phyloP scores from a whole-genome alignment of 768 basidiomycete species.

The Suillus cothurnatus region DNA sequence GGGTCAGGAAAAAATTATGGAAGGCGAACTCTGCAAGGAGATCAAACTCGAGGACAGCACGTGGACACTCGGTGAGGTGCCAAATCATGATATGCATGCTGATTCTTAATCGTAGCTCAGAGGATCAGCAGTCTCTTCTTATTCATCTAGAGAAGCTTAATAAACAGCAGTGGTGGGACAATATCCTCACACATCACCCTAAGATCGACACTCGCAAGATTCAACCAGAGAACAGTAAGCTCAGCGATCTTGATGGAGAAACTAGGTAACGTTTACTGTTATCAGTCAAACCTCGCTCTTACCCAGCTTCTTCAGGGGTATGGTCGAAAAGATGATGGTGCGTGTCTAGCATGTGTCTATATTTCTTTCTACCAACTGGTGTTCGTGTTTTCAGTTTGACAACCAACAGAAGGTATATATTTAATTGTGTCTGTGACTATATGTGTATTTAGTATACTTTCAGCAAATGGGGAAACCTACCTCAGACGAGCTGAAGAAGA shows the following conservation, averaged over 20 bases:
- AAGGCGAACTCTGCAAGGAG: slow-evolving; percentile 90
- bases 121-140: slow-evolving; percentile 72
- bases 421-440: background rate
- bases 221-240: slow-evolving; percentile 91
- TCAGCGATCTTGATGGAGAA: slow-evolving; percentile 95
- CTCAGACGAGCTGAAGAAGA: slow-evolving; percentile 91
- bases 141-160: slow-evolving; percentile 89
- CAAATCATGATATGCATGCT: slow-evolving; percentile 1
- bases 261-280: slow-evolving; percentile 61
- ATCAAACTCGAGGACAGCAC: slow-evolving; percentile 97
- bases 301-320: slow-evolving; percentile 55
- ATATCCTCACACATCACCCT: slow-evolving; percentile 91
- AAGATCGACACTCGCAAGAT: slow-evolving; percentile 98
- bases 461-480: slow-evolving; percentile 97
- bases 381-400: slow-evolving; percentile 38
- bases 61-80: slow-evolving; percentile 83
- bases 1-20: slow-evolving; percentile 80
- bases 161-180: slow-evolving; percentile 95
- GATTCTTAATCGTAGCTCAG: slow-evolving; percentile 40
- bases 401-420: slow-evolving; percentile 44
- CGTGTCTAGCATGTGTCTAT: slow-evolving; percentile 27
- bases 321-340: slow-evolving; percentile 99
- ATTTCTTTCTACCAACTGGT: background rate
- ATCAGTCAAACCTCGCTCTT: background rate
- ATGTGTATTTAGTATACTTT: slow-evolving; percentile 10